These are phyloP conservation scores for Lolium multiflorum DNA, from an alignment of 176 grass and related monocot species.

Conservation along the genomic window DNA sequence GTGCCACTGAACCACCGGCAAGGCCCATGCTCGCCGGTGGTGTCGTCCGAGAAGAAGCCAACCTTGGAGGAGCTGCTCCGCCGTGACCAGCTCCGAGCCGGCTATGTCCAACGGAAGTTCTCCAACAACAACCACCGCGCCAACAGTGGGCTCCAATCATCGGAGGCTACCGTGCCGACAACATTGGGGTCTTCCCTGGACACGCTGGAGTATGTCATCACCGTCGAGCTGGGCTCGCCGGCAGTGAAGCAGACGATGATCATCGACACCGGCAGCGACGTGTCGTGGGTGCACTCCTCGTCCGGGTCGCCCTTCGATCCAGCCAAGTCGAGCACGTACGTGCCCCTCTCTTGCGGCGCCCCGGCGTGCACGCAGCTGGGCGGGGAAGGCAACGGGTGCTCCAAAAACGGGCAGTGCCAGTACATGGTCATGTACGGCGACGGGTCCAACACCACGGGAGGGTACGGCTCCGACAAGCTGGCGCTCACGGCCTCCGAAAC, in stretches of 20 bases:
- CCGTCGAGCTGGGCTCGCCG: slow-evolving; percentile 53
- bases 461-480: slow-evolving; percentile 64
- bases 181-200: slow-evolving; percentile 34
- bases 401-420: slow-evolving; percentile 40
- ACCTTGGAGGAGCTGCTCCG: slow-evolving; percentile 51
- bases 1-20: slow-evolving; percentile 59
- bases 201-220: slow-evolving; percentile 62
- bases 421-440: slow-evolving; percentile 74
- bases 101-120: slow-evolving; percentile 44
- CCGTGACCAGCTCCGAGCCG: slow-evolving; percentile 55
- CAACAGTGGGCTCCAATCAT: background rate
- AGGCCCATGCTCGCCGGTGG: slow-evolving; percentile 63
- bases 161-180: slow-evolving; percentile 32
- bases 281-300: slow-evolving; percentile 76
- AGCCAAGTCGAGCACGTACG: slow-evolving; percentile 56
- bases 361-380: slow-evolving; percentile 35
- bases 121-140: background rate
- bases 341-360: slow-evolving; percentile 60
- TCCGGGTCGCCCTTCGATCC: slow-evolving; percentile 59
- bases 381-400: slow-evolving; percentile 43
- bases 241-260: slow-evolving; percentile 35
- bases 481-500: slow-evolving; percentile 30
- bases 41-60: background rate
- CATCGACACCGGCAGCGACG: slow-evolving; percentile 78
- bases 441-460: slow-evolving; percentile 56